These are phyloP conservation scores for Gryganskiella cystojenkinii DNA, from an alignment of 192 early-diverging fungal species.

Conservation along the genomic window DNA sequence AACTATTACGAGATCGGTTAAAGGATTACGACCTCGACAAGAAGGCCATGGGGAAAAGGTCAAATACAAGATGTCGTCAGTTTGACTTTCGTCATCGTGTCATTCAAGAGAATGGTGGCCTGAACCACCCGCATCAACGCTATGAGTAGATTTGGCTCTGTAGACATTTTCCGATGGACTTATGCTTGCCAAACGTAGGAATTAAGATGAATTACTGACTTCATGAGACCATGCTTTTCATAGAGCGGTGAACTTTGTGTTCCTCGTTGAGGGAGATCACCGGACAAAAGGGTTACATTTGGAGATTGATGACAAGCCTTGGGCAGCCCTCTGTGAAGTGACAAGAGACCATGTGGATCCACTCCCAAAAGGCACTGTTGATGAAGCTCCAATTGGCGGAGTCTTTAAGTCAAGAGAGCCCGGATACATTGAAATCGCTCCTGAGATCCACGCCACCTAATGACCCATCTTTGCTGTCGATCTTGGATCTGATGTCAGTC, in stretches of 20 bases:
- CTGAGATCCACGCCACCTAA: constrained; percentile 2
- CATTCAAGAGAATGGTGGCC: constrained; percentile 10
- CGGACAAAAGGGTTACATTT: constrained; percentile 1
- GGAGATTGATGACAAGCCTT: constrained; percentile 10
- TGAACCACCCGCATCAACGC: constrained; percentile 6
- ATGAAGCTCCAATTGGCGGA: constrained; percentile 12
- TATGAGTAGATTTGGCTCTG: constrained; percentile 14
- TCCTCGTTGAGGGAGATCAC: constrained; percentile 13
- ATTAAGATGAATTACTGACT: constrained; percentile 7
- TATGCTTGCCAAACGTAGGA: constrained; percentile 14
- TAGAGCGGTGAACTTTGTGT: constrained; percentile 15
- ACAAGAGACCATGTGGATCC: not conserved
- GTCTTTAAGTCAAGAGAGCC: not conserved
- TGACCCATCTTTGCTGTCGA: not conserved
- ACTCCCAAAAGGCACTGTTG: not conserved
- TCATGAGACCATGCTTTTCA: constrained; percentile 14
- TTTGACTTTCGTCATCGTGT: constrained; percentile 16
- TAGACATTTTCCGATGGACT: constrained; percentile 7
- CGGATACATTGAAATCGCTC: not conserved
- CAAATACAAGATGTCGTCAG: too few relatives aligned
- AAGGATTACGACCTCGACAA: too few relatives aligned
- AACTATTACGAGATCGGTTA: too few relatives aligned
- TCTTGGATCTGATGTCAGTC: not conserved
- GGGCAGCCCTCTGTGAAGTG: constrained; percentile 7
- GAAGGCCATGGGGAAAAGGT: too few relatives aligned